Conservation (phyloP, 176 grass and related monocot species). For the Zizania latifolia region DNA sequence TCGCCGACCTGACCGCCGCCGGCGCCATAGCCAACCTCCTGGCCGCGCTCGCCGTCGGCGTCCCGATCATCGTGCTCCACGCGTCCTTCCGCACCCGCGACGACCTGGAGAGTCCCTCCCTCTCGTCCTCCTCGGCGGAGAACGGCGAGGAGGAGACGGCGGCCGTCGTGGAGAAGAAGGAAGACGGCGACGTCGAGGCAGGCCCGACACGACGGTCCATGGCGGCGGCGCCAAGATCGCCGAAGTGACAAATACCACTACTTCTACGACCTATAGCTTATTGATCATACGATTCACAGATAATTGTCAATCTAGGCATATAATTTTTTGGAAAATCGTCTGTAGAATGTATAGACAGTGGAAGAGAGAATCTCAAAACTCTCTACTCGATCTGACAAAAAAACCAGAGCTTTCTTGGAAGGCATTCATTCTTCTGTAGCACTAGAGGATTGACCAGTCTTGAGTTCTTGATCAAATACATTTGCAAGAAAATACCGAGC, state of each 20-base stretch:
- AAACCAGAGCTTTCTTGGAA: background rate
- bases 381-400: background rate
- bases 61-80: slow-evolving; percentile 59
- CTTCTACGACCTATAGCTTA: background rate
- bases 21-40: slow-evolving; percentile 55
- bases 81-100: slow-evolving; percentile 63
- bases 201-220: slow-evolving; percentile 39
- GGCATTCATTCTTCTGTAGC: slow-evolving; percentile 4
- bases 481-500: background rate
- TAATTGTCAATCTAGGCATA: slow-evolving; percentile 11
- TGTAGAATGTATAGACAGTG: background rate
- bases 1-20: slow-evolving; percentile 52
- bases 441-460: background rate
- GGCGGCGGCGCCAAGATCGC: slow-evolving; percentile 32
- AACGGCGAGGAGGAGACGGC: slow-evolving; percentile 28
- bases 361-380: background rate
- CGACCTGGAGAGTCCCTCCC: slow-evolving; percentile 45
- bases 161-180: slow-evolving; percentile 64
- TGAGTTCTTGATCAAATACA: slow-evolving; percentile 6
- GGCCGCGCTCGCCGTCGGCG: slow-evolving; percentile 35
- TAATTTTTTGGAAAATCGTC: background rate
- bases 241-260: slow-evolving; percentile 13
- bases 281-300: slow-evolving; percentile 13
- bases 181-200: slow-evolving; percentile 53
- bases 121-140: slow-evolving; percentile 9